phyloP scores from a whole-genome alignment of 1,284 basidiomycete genomes.

The Agroathelia rolfsii region DNA sequence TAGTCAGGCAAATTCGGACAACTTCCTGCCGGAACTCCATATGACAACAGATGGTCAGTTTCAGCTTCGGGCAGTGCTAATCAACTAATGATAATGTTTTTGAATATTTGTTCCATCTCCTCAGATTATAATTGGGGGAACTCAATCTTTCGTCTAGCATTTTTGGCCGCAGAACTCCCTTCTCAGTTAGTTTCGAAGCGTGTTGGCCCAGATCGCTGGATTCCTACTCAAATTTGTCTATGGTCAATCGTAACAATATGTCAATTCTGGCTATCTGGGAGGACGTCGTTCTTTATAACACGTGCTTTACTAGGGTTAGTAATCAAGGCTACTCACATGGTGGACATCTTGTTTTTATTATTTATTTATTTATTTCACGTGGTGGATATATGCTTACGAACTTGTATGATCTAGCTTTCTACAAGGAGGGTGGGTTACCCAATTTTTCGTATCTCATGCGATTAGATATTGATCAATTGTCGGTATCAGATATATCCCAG shows the following conservation, averaged over 20 bases:
- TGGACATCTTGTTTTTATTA: background rate
- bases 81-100: background rate
- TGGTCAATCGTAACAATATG: slow-evolving; percentile 28
- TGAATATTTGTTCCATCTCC: background rate
- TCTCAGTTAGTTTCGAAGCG: slow-evolving; percentile 65
- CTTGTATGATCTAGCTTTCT: slow-evolving; percentile 28
- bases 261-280: slow-evolving; percentile 56
- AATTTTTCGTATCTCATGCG: slow-evolving; percentile 6
- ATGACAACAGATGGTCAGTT: slow-evolving; percentile 43
- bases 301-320: slow-evolving; percentile 32
- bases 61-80: background rate
- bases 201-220: slow-evolving; percentile 62
- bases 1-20: slow-evolving; percentile 62
- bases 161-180: slow-evolving; percentile 57
- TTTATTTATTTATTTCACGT: slow-evolving; percentile 3
- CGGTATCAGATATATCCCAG: slow-evolving; percentile 40
- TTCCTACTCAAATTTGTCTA: slow-evolving; percentile 42
- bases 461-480: background rate
- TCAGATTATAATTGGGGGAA: slow-evolving; percentile 65
- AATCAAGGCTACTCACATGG: no score
- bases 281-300: slow-evolving; percentile 39
- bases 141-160: slow-evolving; percentile 43
- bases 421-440: slow-evolving; percentile 45
- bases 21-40: slow-evolving; percentile 52
- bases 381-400: no score